Evolutionary conservation across 176 grass and related monocot genomes (phyloP).

Genomic region (Dactylis glomerata): DNA sequence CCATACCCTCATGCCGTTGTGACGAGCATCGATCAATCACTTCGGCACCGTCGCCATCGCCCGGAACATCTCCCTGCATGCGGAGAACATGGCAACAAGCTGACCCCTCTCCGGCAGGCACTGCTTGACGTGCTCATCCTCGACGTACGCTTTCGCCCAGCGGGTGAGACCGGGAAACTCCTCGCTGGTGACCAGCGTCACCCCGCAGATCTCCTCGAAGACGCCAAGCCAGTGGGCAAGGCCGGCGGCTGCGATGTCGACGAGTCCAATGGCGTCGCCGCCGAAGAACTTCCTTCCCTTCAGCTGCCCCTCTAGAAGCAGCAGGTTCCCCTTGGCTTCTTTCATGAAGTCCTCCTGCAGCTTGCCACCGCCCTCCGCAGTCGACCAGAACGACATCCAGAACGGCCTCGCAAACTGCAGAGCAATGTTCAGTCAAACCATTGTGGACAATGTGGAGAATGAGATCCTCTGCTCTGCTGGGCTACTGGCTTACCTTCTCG

Average conservation of each 20-base stretch:
- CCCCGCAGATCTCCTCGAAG: conserved; percentile 22
- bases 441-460: background rate
- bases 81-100: conserved; percentile 20
- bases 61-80: background rate
- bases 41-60: background rate
- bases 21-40: background rate
- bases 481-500: background rate
- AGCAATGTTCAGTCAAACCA: background rate
- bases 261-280: conserved; percentile 26
- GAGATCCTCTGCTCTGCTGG: background rate
- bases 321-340: conserved; percentile 25
- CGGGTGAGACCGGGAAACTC: conserved; percentile 21
- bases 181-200: conserved; percentile 14
- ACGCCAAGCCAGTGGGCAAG: conserved; percentile 30
- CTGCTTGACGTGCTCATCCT: conserved; percentile 26
- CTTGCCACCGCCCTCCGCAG: background rate
- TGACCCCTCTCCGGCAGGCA: conserved; percentile 23
- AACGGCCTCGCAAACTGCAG: background rate
- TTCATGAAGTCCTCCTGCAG: conserved; percentile 1
- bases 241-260: conserved; percentile 13
- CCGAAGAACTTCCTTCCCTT: conserved; percentile 48
- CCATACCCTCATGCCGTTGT: too few species aligned
- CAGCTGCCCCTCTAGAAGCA: conserved; percentile 37
- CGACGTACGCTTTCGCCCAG: conserved; percentile 31
- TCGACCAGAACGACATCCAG: conserved; percentile 18